Evolutionary conservation across 148 eudicot species (phyloP), one percentile per base, ranked within the genome.

Genomic region (Amaranthus palmeri): DNA sequence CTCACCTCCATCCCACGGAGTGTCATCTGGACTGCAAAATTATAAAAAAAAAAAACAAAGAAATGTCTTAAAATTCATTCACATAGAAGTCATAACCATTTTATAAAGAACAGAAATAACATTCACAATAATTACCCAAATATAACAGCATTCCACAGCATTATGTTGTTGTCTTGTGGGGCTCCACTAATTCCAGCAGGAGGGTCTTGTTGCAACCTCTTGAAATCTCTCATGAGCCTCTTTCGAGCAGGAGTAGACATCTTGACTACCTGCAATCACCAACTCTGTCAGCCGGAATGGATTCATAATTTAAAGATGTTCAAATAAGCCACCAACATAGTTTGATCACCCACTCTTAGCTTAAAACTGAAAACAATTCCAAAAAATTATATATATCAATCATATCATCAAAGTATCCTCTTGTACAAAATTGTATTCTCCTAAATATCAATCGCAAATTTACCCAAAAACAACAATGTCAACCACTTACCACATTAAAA

Each of bases 1-100:
- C 87, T 81, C 73, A 84, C 87, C 87, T 84, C 87, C 87, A 54
- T 84, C 87, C 87, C 87, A 84, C 0, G 87, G 84, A 70, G 87
- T 84, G 71, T 84, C 87, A 76, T 84, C 87, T 46, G 87, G 87
- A 59, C 87, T 84, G 87, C 82, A 74, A 80, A 69, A 49, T 51
- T 65, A 75, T 63, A 67, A 58, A 78, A 79, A 67, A 76, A 9
- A 43, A 51, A 76, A 52, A n/a, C n/a, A n/a, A 67, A 66, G 25
- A 69, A 70, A 48, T 54, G 51, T 52, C 54, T 74, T 62, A 81
- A 67, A 65, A 67, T 65, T 15, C 71, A 63, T 44, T 72, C 44
- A n/a, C 18, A 47, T 13, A 65, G 48, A 67, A 59, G 42, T 14
- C 6, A 50, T 71, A 60, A 61, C 45, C 73, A 47, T 4, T 48